Conservation (phyloP, 1,284 basidiomycete species). For the Amylostereum chailletii region DNA sequence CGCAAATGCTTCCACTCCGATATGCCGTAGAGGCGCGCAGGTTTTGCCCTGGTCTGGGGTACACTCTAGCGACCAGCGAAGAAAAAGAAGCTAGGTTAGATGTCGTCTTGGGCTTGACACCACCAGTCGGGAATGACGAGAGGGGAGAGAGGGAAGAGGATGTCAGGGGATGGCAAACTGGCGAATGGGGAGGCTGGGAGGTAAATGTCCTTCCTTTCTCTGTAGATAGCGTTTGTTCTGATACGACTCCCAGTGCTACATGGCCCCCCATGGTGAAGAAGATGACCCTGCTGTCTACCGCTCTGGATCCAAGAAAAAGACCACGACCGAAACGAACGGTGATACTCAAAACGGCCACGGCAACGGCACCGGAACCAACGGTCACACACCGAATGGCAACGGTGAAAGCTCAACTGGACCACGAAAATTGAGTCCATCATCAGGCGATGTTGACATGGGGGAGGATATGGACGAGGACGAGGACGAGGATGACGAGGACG, state of each 20-base stretch:
- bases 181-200: conserved; percentile 93
- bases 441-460: conserved; percentile 18
- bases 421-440: conserved; percentile 1
- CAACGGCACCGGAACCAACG: conserved; percentile 11
- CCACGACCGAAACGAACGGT: conserved; percentile 13
- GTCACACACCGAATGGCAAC: conserved; percentile 13
- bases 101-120: conserved; percentile 85
- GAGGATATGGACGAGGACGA: conserved; percentile 20
- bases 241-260: conserved; percentile 62
- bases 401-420: conserved; percentile 4
- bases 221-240: conserved; percentile 1
- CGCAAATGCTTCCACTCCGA: conserved; percentile 67
- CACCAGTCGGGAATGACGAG: conserved; percentile 39
- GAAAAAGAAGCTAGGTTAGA: conserved; percentile 80
- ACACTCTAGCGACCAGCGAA: conserved; percentile 89
- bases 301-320: conserved; percentile 47
- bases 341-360: conserved; percentile 22
- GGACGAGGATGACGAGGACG: conserved; percentile 56
- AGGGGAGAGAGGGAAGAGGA: conserved; percentile 27
- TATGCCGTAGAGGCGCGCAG: conserved; percentile 75
- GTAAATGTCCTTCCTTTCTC: conserved; percentile 28
- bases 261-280: conserved; percentile 88
- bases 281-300: conserved; percentile 94
- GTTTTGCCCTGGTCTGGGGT: conserved; percentile 91
- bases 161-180: conserved; percentile 58